Base-by-base conservation (phyloP, 164 flowering plant genomes). In the Dillenia suffruticosa region DNA sequence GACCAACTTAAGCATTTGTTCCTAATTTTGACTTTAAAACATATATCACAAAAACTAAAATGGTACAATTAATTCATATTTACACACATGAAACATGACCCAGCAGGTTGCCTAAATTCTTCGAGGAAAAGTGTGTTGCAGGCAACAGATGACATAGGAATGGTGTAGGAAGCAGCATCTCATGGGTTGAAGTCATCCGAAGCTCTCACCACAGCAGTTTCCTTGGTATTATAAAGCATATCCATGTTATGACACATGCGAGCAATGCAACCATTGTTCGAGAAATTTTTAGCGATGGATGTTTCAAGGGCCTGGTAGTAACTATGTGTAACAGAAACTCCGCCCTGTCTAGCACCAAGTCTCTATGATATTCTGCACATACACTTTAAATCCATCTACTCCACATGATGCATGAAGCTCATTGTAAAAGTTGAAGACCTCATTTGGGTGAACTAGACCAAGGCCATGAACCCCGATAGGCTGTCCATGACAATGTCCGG, bases 21-120 rank as follows among this genome's bases (percentile, higher is more conserved):
- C 40, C 40, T 32, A 5, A 32, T 32, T 32, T 32, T 32, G 40
- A 32, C 40, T 32, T 32, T 32, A 32, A 32, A 32, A 32, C 40
- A 32, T 32, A 32, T 32, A 32, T 32, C 40, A 32, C 40, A 32
- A 32, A 32, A 32, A 32, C 40, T 0, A 32, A 32, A 32, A 32
- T 32, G 40, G 40, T 32, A 32, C 40, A 32, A 32, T 0, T 32
- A 32, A 32, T 32, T 45, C 15, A 51, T 6, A 9, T 40, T 10
- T 13, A 49, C 93, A 82, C 68, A 90, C 97, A 61, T 94, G 98
- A 70, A 94, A 89, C 98, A 94, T 94, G 64, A 89, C 98, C 98
- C 98, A 94, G 57, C 87, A 24, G 98, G 97, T 54, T 81, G 95
- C 98, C 91, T 94, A 68, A 94, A 86, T 65, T 94, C 98, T 17